A percentile compares a stretch with the other conserved stretches of the same genome.
Conservation (phyloP, 352 stramenopile species). For the Pythium sukuiense region DNA sequence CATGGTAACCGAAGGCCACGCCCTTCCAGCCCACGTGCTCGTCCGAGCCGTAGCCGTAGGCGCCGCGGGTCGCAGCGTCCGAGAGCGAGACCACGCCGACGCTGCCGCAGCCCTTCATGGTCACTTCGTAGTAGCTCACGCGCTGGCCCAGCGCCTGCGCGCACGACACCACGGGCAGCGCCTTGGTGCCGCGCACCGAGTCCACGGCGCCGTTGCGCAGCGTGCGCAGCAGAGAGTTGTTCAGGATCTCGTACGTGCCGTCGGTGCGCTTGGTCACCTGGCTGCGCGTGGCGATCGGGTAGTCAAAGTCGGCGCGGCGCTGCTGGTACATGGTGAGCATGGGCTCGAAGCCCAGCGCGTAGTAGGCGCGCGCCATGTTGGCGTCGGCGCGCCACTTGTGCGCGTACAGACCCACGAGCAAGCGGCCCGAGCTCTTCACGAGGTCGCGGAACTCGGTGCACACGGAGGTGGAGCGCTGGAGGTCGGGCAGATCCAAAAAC, state of each 20-base stretch:
- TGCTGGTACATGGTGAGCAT: slow-evolving; percentile 42
- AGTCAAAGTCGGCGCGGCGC: slow-evolving; percentile 27
- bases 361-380: slow-evolving; percentile 46
- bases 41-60: slow-evolving; percentile 81
- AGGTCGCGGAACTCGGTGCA: slow-evolving; percentile 65
- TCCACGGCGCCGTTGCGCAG: slow-evolving; percentile 70
- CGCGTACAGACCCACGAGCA: slow-evolving; percentile 61
- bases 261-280: slow-evolving; percentile 37
- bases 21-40: slow-evolving; percentile 84
- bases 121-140: slow-evolving; percentile 81
- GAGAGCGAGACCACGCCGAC: slow-evolving; percentile 74
- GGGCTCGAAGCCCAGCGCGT: slow-evolving; percentile 27
- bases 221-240: slow-evolving; percentile 85
- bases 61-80: slow-evolving; percentile 44
- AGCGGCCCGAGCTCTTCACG: slow-evolving; percentile 37
- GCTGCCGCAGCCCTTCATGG: slow-evolving; percentile 69
- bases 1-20: slow-evolving; percentile 83
- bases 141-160: slow-evolving; percentile 48
- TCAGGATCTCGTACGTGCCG: slow-evolving; percentile 53
- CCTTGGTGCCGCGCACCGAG: slow-evolving; percentile 57
- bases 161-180: slow-evolving; percentile 56
- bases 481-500: slow-evolving; percentile 59
- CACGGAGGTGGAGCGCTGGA: slow-evolving; percentile 43
- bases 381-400: slow-evolving; percentile 46
- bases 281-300: slow-evolving; percentile 67